Evolutionary conservation across 768 basidiomycete species (phyloP).

Genomic region (Infundibulicybe gibba): DNA sequence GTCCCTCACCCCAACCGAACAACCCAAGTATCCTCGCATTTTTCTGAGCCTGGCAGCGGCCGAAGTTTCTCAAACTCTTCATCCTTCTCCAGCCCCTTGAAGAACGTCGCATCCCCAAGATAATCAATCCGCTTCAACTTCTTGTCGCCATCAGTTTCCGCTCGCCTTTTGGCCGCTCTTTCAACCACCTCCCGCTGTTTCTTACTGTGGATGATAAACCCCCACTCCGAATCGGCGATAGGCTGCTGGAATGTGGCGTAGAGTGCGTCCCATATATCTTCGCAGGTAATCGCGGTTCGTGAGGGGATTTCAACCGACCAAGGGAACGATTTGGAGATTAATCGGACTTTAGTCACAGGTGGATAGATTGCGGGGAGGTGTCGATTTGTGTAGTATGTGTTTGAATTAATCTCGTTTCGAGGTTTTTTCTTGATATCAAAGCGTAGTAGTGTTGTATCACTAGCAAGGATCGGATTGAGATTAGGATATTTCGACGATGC

Average conservation of each 20-base stretch:
- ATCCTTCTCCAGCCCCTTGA: conserved; percentile 60
- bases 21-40: conserved; percentile 54
- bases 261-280: conserved; percentile 53
- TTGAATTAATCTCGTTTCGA: conserved; percentile 34
- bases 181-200: conserved; percentile 40
- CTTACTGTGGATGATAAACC: conserved; percentile 41
- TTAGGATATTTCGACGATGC: conserved; percentile 13
- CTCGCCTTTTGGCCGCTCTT: conserved; percentile 46
- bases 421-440: conserved; percentile 47
- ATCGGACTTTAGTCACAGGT: conserved; percentile 38
- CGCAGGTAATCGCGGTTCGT: conserved; percentile 40
- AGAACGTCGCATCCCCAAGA: conserved; percentile 54
- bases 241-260: conserved; percentile 46
- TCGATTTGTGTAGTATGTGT: conserved; percentile 36
- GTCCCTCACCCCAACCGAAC: conserved; percentile 35
- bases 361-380: conserved; percentile 31
- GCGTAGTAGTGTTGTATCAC: conserved; percentile 44
- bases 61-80: conserved; percentile 51
- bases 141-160: conserved; percentile 30
- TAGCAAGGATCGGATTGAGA: conserved; percentile 50
- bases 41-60: conserved; percentile 39
- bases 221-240: conserved; percentile 69
- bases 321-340: conserved; percentile 61
- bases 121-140: conserved; percentile 58
- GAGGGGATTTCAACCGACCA: conserved; percentile 59